Evolutionary conservation across 352 stramenopile species (phyloP).

Genomic region (Phytophthora podocarpi): DNA sequence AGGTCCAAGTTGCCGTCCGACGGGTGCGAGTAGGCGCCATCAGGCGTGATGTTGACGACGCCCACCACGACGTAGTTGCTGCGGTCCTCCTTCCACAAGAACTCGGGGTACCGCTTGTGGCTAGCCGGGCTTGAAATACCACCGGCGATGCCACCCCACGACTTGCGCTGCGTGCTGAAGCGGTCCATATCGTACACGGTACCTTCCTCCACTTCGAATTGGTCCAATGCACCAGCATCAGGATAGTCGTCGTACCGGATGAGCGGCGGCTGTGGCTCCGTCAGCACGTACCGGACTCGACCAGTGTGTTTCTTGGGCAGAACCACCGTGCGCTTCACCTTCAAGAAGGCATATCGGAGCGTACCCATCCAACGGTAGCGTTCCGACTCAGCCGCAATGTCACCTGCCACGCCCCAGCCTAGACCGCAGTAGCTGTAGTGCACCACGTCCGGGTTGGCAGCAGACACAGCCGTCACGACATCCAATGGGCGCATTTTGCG

Average conservation of each 20-base stretch:
- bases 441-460: constrained; percentile 63
- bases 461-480: constrained; percentile 67
- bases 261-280: constrained; percentile 64
- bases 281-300: constrained; percentile 68
- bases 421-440: constrained; percentile 88
- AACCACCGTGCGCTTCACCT: constrained; percentile 69
- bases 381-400: constrained; percentile 81
- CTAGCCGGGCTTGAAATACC: constrained; percentile 69
- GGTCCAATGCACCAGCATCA: constrained; percentile 73
- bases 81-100: constrained; percentile 66
- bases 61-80: constrained; percentile 74
- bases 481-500: constrained; percentile 82
- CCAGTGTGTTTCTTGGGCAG: constrained; percentile 71
- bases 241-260: constrained; percentile 79
- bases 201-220: constrained; percentile 85
- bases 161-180: constrained; percentile 61
- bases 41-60: constrained; percentile 72
- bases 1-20: constrained; percentile 83
- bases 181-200: constrained; percentile 74
- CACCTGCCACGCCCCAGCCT: constrained; percentile 74
- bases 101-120: constrained; percentile 58
- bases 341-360: constrained; percentile 75
- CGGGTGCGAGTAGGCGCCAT: constrained; percentile 73
- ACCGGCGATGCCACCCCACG: constrained; percentile 60
- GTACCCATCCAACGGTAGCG: constrained; percentile 83